These are phyloP conservation scores for Hibiscus syriacus DNA, from an alignment of 345 rosid genomes.

Conservation along the genomic window DNA sequence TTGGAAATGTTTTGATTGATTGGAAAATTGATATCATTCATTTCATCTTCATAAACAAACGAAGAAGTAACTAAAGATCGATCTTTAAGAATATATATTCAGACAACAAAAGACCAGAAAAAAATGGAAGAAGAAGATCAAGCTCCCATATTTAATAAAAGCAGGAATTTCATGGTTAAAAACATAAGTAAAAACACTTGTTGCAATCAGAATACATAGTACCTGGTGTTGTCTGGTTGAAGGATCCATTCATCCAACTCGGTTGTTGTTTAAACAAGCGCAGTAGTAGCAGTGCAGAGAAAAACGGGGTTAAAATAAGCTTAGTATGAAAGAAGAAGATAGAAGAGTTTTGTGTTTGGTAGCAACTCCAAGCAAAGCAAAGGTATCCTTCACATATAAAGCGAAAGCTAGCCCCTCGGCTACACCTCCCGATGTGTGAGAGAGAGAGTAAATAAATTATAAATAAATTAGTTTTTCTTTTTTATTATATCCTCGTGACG, in stretches of 20 bases:
- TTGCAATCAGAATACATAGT: background rate
- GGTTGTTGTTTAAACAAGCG: background rate
- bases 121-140: background rate
- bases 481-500: no score
- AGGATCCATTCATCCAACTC: slow-evolving; percentile 73
- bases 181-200: background rate
- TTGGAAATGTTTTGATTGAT: background rate
- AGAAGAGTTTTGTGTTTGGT: background rate
- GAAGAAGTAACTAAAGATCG: background rate
- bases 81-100: background rate
- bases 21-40: no score
- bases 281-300: background rate
- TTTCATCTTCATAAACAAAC: no score
- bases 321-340: slow-evolving; percentile 1
- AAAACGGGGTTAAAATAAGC: background rate
- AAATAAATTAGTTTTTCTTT: no score
- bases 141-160: background rate
- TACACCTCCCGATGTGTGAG: no score
- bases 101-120: background rate
- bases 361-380: slow-evolving; percentile 19
- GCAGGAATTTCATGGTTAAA: background rate
- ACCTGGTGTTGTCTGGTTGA: slow-evolving; percentile 52
- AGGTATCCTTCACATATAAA: slow-evolving; percentile 33
- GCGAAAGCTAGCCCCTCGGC: slow-evolving; percentile 10
- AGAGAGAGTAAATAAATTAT: no score